phyloP scores from a whole-genome alignment of 306 rosid species.

The Hippophae gyantsensis region DNA sequence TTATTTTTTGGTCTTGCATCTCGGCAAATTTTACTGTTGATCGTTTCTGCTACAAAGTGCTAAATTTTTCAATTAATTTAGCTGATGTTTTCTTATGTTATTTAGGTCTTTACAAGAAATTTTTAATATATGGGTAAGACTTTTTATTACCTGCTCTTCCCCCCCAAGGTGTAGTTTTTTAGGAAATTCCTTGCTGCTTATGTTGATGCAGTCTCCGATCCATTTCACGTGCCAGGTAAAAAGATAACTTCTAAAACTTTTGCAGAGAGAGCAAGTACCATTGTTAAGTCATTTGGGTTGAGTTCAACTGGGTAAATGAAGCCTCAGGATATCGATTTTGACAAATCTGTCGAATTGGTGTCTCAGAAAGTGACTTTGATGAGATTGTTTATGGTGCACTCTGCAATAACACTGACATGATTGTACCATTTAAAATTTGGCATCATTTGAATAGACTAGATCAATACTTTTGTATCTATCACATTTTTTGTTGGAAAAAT shows the following conservation, averaged over 20 bases:
- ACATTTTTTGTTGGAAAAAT: too few species aligned
- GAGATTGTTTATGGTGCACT: too few species aligned
- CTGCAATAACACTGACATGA: too few species aligned
- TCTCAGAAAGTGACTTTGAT: too few species aligned
- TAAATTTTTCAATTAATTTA: neutral
- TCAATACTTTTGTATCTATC: too few species aligned
- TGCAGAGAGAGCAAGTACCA: slow-evolving; percentile 81
- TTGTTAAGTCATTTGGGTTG: slow-evolving; percentile 84
- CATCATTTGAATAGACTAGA: too few species aligned
- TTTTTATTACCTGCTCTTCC: slow-evolving; percentile 15
- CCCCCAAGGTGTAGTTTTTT: slow-evolving; percentile 50
- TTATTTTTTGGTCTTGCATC: too few species aligned
- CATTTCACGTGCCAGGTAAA: slow-evolving; percentile 87
- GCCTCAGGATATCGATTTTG: neutral
- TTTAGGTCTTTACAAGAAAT: neutral
- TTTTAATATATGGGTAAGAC: neutral
- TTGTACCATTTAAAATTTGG: too few species aligned
- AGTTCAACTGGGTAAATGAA: slow-evolving; percentile 48
- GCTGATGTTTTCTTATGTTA: slow-evolving; percentile 5
- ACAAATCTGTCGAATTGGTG: too few species aligned
- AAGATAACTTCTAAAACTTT: slow-evolving; percentile 83
- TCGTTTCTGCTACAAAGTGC: neutral
- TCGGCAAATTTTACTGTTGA: neutral
- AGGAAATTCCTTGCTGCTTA: slow-evolving; percentile 79
- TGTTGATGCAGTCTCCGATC: slow-evolving; percentile 90